These are phyloP conservation scores for Penicillium goetzii DNA, from an alignment of 495 filamentous ascomycete species.

Conservation along the genomic window DNA sequence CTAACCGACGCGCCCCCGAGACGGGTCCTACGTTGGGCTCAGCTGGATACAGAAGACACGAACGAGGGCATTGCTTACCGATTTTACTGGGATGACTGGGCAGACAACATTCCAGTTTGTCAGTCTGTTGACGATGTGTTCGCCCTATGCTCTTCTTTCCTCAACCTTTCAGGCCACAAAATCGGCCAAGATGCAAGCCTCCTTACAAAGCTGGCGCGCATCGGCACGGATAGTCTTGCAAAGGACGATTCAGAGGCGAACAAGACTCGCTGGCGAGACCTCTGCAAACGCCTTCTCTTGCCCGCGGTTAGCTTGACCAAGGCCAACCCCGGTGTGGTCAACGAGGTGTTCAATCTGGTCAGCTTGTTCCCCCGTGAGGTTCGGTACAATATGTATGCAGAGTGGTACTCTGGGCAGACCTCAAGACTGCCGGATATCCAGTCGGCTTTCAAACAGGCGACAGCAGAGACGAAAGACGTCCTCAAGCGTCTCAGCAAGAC, in stretches of 20 bases:
- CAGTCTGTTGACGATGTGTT: slow-evolving; percentile 91
- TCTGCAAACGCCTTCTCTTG: slow-evolving; percentile 80
- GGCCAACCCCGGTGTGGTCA: slow-evolving; percentile 78
- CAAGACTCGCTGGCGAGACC: slow-evolving; percentile 70
- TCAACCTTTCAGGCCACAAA: slow-evolving; percentile 83
- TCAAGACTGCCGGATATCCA: slow-evolving; percentile 79
- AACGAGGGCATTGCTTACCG: slow-evolving; percentile 75
- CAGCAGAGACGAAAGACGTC: slow-evolving; percentile 74
- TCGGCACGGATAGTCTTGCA: slow-evolving; percentile 73
- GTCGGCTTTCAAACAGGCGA: slow-evolving; percentile 74
- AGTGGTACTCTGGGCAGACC: slow-evolving; percentile 81
- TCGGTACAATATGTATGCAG: slow-evolving; percentile 88
- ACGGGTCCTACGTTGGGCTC: slow-evolving; percentile 74
- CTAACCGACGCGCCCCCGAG: slow-evolving; percentile 57
- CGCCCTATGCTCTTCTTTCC: slow-evolving; percentile 78
- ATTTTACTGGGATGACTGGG: slow-evolving; percentile 98
- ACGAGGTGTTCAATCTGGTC: slow-evolving; percentile 82
- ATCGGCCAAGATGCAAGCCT: slow-evolving; percentile 81
- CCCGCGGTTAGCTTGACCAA: slow-evolving; percentile 84
- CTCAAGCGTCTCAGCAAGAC: slow-evolving; percentile 84
- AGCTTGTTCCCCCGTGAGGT: slow-evolving; percentile 73
- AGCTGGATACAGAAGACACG: slow-evolving; percentile 72
- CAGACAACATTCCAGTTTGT: slow-evolving; percentile 88
- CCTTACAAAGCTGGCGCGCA: slow-evolving; percentile 77
- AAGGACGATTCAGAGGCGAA: slow-evolving; percentile 73